Percentiles rank a stretch among this genome's conserved stretches.
phyloP scores from a whole-genome alignment of 1,284 basidiomycete genomes.

The Macrocybe sp. region DNA sequence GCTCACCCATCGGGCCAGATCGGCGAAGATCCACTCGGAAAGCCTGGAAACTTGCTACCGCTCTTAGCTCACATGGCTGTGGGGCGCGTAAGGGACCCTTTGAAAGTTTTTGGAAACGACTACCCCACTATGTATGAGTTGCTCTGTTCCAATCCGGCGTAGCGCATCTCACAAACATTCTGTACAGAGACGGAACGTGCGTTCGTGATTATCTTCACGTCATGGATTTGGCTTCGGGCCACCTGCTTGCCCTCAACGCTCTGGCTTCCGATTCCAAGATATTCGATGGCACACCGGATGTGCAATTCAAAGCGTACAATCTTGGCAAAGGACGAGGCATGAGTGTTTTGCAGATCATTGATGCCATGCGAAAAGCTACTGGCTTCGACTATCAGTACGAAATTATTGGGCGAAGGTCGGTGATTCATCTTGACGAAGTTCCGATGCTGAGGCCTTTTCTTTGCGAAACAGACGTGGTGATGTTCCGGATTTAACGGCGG shows the following conservation, averaged over 20 bases:
- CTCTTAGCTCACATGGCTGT: conserved; percentile 94
- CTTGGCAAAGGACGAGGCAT: conserved; percentile 91
- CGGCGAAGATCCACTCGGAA: conserved; percentile 94
- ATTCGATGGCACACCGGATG: conserved; percentile 46
- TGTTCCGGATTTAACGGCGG: conserved; percentile 95
- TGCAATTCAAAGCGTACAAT: conserved; percentile 91
- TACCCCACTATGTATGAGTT: conserved; percentile 84
- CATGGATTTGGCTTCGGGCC: conserved; percentile 91
- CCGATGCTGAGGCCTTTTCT: neutral
- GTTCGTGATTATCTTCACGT: conserved; percentile 98
- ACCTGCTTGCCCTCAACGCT: conserved; percentile 89
- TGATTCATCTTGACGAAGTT: conserved; percentile 7
- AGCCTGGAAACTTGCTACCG: conserved; percentile 93
- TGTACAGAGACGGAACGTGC: conserved; percentile 84
- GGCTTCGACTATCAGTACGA: conserved; percentile 88
- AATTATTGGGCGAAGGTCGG: conserved; percentile 85
- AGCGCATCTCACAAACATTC: conserved; percentile 8
- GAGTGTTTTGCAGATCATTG: conserved; percentile 92
- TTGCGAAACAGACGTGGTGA: conserved; percentile 72
- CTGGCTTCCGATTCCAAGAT: conserved; percentile 61
- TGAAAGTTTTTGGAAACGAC: conserved; percentile 97
- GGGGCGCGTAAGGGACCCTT: conserved; percentile 78
- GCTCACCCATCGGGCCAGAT: conserved; percentile 95
- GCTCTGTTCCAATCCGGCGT: neutral
- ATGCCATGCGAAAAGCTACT: conserved; percentile 92